Percentiles rank a stretch among this genome's conserved stretches.
These are phyloP conservation scores for Dactylis glomerata DNA, from an alignment of 176 grass and related monocot genomes.

Conservation along the genomic window DNA sequence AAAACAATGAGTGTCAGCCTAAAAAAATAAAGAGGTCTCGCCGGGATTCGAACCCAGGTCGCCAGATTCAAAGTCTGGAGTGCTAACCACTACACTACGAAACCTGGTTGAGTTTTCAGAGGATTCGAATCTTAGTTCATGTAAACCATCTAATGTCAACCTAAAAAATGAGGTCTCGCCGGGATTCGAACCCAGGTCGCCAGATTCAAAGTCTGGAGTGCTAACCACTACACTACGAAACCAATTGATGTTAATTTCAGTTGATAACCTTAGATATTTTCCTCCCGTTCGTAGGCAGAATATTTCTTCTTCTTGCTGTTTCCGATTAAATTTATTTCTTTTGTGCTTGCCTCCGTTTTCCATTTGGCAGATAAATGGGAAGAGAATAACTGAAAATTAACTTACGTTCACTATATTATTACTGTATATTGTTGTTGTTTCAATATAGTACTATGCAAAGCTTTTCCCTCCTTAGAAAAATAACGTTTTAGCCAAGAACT, in stretches of 20 bases:
- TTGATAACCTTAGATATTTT: too few relatives aligned
- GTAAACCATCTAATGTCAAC: too few relatives aligned
- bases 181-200: constrained; percentile 99
- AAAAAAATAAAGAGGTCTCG: too few relatives aligned
- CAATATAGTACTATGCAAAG: too few relatives aligned
- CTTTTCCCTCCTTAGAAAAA: too few relatives aligned
- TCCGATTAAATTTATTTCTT: neutral
- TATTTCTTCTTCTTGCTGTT: neutral
- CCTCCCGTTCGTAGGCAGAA: too few relatives aligned
- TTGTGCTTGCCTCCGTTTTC: neutral
- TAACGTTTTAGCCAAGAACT: neutral
- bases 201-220: constrained; percentile 99
- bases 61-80: constrained; percentile 99
- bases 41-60: constrained; percentile 99
- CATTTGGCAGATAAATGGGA: neutral
- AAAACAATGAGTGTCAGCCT: too few relatives aligned
- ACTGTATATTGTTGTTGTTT: too few relatives aligned
- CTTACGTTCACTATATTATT: neutral
- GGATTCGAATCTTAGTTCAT: too few relatives aligned
- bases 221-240: constrained; percentile 96
- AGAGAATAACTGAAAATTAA: neutral
- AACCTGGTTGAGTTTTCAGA: too few relatives aligned
- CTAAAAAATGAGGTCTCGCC: constrained; percentile 5
- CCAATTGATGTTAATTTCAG: neutral
- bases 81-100: constrained; percentile 98